A percentile compares a stretch with the other conserved stretches of the same genome.
phyloP scores from a whole-genome alignment of 257 asterid genomes.

The Osmanthus fragrans region DNA sequence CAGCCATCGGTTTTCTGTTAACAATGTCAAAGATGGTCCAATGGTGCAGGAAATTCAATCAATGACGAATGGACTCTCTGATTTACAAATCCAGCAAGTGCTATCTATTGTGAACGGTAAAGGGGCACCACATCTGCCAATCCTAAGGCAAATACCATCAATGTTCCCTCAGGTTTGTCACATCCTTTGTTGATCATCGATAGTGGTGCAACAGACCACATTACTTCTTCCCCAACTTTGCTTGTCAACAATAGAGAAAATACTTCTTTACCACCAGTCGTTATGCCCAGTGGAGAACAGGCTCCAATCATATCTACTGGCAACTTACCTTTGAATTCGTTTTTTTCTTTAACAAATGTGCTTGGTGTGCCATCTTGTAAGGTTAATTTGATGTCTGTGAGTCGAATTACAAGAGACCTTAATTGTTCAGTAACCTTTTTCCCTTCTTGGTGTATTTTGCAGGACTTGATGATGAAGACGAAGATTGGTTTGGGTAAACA shows the following conservation, averaged over 20 bases:
- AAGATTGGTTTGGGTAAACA: too few species aligned
- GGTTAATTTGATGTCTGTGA: background rate
- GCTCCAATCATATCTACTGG: background rate
- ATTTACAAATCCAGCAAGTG: too few species aligned
- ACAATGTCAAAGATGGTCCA: too few species aligned
- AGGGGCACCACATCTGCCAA: background rate
- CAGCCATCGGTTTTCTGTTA: too few species aligned
- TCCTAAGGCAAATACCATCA: background rate
- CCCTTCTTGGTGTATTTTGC: too few species aligned
- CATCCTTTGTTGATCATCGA: background rate
- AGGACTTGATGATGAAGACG: too few species aligned
- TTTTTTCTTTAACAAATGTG: background rate
- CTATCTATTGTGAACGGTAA: too few species aligned
- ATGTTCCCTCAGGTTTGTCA: background rate
- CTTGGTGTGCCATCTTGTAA: background rate
- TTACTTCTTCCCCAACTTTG: background rate
- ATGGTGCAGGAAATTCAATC: too few species aligned
- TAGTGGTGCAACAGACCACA: background rate
- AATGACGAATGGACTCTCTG: too few species aligned
- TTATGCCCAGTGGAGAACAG: background rate
- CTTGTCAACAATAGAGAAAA: background rate
- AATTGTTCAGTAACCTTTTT: too few species aligned
- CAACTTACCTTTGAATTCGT: background rate
- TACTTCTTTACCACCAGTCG: background rate
- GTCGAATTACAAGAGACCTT: too few species aligned